phyloP scores from a whole-genome alignment of 2,329 filamentous ascomycete species.

The Cladosporium sp. region DNA sequence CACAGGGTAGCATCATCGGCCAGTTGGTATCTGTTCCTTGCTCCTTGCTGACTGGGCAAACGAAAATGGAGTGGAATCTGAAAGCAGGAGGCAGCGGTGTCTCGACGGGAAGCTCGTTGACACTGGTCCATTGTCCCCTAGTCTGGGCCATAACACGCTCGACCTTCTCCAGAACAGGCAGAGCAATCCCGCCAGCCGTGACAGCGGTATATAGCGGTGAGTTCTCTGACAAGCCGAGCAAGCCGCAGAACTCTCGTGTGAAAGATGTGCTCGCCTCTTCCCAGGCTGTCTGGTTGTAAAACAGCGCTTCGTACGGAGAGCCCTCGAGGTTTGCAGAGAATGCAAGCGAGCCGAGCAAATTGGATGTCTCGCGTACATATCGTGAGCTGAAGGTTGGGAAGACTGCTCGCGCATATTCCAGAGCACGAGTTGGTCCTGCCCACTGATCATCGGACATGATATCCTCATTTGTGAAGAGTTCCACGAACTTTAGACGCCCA shows the following conservation, averaged over 20 bases:
- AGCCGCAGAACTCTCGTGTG: slow-evolving; percentile 62
- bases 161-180: slow-evolving; percentile 86
- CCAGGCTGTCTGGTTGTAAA: slow-evolving; percentile 75
- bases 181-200: slow-evolving; percentile 87
- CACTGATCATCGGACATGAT: slow-evolving; percentile 46
- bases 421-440: slow-evolving; percentile 65
- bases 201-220: slow-evolving; percentile 91
- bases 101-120: slow-evolving; percentile 80
- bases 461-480: slow-evolving; percentile 70
- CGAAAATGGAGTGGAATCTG: slow-evolving; percentile 92
- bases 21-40: slow-evolving; percentile 92
- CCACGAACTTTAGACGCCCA: slow-evolving; percentile 84
- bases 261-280: slow-evolving; percentile 84
- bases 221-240: slow-evolving; percentile 85
- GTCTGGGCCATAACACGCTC: slow-evolving; percentile 84
- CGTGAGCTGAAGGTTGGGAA: slow-evolving; percentile 74
- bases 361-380: slow-evolving; percentile 77
- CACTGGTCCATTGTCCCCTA: slow-evolving; percentile 91
- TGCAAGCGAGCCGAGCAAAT: slow-evolving; percentile 78
- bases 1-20: slow-evolving; percentile 94
- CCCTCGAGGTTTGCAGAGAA: slow-evolving; percentile 72
- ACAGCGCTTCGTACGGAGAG: slow-evolving; percentile 79
- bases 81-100: slow-evolving; percentile 66
- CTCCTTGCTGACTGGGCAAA: slow-evolving; percentile 95
- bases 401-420: slow-evolving; percentile 73